Evolutionary conservation across 208 protist species (phyloP).

Genomic region (Trypanosoma platydactyli): DNA sequence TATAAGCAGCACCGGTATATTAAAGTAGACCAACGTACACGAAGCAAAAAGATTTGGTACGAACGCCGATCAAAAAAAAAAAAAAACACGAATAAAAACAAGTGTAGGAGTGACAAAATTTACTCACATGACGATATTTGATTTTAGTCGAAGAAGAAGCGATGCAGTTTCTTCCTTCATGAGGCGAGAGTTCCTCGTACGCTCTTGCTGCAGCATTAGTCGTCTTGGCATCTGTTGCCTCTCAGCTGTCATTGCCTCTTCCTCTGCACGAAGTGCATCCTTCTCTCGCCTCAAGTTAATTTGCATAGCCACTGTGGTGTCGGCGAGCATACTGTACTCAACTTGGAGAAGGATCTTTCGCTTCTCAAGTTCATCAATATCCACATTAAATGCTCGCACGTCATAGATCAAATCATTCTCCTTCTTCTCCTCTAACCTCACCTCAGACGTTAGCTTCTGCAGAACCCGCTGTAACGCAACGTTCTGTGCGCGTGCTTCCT

Average conservation of each 20-base stretch:
- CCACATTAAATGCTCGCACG: neutral
- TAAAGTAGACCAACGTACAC: neutral
- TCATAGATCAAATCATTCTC: neutral
- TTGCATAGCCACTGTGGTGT: neutral
- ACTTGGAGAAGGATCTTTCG: neutral
- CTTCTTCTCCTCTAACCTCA: neutral
- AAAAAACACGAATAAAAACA: neutral
- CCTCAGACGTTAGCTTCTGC: neutral
- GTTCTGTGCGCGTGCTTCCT: slow-evolving; percentile 6
- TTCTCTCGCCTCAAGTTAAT: neutral
- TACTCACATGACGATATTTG: neutral
- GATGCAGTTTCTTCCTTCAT: neutral
- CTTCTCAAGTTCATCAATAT: slow-evolving; percentile 10
- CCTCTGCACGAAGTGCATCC: neutral
- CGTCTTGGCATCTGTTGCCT: neutral
- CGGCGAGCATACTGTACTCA: slow-evolving; percentile 1
- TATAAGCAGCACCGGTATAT: no score
- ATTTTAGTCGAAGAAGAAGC: slow-evolving; percentile 4
- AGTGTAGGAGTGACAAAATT: neutral
- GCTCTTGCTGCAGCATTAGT: slow-evolving; percentile 8
- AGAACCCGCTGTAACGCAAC: neutral
- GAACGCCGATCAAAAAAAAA: neutral
- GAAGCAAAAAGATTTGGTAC: neutral
- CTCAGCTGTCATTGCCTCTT: neutral
- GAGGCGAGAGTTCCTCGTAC: neutral